These are phyloP conservation scores for Macrophomina phaseolina DNA, from an alignment of 2,329 filamentous ascomycete genomes.

Conservation along the genomic window DNA sequence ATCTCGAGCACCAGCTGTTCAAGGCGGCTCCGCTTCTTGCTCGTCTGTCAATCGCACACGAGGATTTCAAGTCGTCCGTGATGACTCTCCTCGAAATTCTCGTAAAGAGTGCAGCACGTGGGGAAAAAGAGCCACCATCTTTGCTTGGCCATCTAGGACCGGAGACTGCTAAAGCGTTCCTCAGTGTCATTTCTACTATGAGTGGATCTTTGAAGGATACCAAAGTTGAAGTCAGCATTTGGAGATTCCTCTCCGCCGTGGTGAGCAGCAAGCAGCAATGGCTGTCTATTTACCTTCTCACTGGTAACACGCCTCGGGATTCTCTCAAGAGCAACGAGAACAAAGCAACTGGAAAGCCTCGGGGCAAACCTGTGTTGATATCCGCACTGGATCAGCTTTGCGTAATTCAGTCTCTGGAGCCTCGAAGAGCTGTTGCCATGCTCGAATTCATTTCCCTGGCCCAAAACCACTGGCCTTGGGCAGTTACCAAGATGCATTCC, in stretches of 20 bases:
- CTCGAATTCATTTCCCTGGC: conserved; percentile 86
- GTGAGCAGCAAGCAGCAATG: conserved; percentile 92
- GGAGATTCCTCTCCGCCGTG: conserved; percentile 85
- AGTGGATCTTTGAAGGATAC: conserved; percentile 75
- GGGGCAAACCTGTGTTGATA: conserved; percentile 71
- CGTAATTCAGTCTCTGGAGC: conserved; percentile 67
- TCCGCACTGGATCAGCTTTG: conserved; percentile 75
- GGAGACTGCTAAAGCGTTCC: conserved; percentile 81
- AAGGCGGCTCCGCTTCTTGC: conserved; percentile 78
- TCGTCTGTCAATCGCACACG: conserved; percentile 73
- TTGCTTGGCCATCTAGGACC: conserved; percentile 88
- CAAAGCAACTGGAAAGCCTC: conserved; percentile 43
- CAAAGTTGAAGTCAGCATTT: conserved; percentile 71
- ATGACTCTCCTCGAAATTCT: conserved; percentile 75
- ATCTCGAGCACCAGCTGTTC: conserved; percentile 79
- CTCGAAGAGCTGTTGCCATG: conserved; percentile 71
- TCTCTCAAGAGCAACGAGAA: conserved; percentile 60
- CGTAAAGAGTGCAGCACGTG: conserved; percentile 70
- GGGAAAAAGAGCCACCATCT: conserved; percentile 78
- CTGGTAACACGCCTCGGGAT: conserved; percentile 82
- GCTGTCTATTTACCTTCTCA: conserved; percentile 92
- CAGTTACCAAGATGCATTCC: conserved; percentile 77
- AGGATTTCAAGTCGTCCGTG: conserved; percentile 68
- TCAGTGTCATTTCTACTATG: conserved; percentile 76
- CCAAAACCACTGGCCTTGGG: conserved; percentile 96